Base-by-base conservation (phyloP, 1,284 basidiomycete species). In the Malassezia globosa region DNA sequence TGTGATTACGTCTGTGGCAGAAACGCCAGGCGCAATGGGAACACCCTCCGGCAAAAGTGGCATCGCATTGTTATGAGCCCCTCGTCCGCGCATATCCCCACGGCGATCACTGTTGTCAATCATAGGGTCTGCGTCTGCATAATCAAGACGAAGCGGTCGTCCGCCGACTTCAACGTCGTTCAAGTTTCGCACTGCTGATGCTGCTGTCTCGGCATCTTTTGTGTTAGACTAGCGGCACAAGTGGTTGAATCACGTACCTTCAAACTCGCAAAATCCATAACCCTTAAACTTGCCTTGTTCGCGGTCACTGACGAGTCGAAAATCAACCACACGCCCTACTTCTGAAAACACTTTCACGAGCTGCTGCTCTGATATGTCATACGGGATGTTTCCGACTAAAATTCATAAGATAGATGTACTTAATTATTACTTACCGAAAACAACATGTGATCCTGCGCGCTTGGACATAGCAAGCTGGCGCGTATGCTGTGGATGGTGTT, bases 241-340 rank as follows among this genome's bases (percentile, higher is more conserved):
- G 42, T 35, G 4, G 35, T 41, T 11, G 18, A 7, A 16, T 7
- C 25, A 53, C 80, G 73, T 78, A 89, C 87, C 87, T 64, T 85
- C 82, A 72, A 88, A 95, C 78, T 94, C 88, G 76, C 89, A 90
- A 72, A 95, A 95, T 11, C 90, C 92, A 71, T 94, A 97, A 13
- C 94, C 92, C 74, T 87, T 88, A 41, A 89, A 86, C 72, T 92
- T 88, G 48, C 90, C 89, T 16, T 89, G 94, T 51, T 88, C 85
- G 61, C 87, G 78, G 76, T 97, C 92, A 74, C 89, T 95, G 44
- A 96, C 90, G 25, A 68, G 55, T 35, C 63, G 56, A 51, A 71
- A 66, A 1, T 61, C 67, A 22, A 63, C 65, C 19, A 71, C 68
- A 36, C 59, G 61, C 13, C 68, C 68, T 11, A 69, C 68, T 43